Base-by-base conservation (phyloP, 1,284 basidiomycete species). In the Trichosporon sp. region DNA sequence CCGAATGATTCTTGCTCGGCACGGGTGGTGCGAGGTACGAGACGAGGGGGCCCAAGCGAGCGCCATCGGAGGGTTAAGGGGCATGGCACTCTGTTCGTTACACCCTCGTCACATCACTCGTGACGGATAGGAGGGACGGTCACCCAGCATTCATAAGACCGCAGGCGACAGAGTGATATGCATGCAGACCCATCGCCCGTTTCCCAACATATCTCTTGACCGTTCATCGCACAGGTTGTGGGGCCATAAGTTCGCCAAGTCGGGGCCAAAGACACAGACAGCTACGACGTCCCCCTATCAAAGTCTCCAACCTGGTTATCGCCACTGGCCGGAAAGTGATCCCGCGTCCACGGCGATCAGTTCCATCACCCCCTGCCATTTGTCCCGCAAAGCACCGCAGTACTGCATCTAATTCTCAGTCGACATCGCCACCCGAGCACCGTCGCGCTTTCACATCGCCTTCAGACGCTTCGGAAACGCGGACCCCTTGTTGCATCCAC, bases 351-450 rank as follows among this genome's bases (percentile, higher is more conserved):
- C 26, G 56, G 56, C 56, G 31, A 61, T 61, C 56, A 61, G 56
- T 35, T 6, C 56, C 56, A 31, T 35, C 56, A 11, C 51, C 56
- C 54, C 56, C 16, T 35, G 4, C 56, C 56, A 10, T 35, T 61
- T 61, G 56, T 31, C 14, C 56, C 56, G 56, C 31, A 31, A 4
- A 35, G 31, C 26, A 26, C 26, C 26, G 26, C 26, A 26, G 26
- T 35, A 31, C 12, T 31, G 56, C 31, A 54, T 54, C 51, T 26
- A 26, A 54, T 63, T 63, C 31, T 61, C 56, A 16, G 14, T 19
- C 59, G 59, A 63, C 59, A 63, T 63, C 59, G 59, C 59, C 59
- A 63, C 59, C 59, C 59, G 59, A 35, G 59, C 59, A 35, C 37
- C 32, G 31, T 63, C 31, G 59, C 32, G 31, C 59, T 35, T 35